phyloP scores from a whole-genome alignment of 2,329 filamentous ascomycete genomes.

The Xenoacremonium recifei region DNA sequence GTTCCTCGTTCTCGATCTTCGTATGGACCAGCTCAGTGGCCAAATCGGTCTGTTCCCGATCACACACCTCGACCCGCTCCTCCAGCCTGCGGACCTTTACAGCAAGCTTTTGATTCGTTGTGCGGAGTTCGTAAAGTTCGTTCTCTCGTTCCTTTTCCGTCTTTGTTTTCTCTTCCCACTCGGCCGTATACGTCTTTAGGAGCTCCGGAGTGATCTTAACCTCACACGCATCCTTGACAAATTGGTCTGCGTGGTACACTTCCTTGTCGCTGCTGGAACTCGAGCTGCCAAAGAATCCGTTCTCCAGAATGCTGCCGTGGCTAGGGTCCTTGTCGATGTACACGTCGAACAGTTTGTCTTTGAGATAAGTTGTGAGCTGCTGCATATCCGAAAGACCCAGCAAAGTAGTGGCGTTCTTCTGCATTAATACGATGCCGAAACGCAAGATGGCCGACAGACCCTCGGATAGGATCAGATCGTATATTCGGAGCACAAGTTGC shows the following conservation, averaged over 20 bases:
- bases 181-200: conserved; percentile 74
- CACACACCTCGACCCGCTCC: conserved; percentile 82
- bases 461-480: conserved; percentile 91
- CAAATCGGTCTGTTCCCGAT: conserved; percentile 85
- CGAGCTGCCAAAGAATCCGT: conserved; percentile 94
- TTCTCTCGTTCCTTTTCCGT: conserved; percentile 77
- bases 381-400: conserved; percentile 89
- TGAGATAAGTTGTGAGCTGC: conserved; percentile 82
- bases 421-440: conserved; percentile 94
- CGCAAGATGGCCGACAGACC: conserved; percentile 90
- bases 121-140: conserved; percentile 73
- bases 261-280: conserved; percentile 90
- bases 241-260: conserved; percentile 88
- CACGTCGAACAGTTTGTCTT: conserved; percentile 91
- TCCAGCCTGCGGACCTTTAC: conserved; percentile 81
- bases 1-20: conserved; percentile 89
- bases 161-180: conserved; percentile 93
- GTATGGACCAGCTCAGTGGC: conserved; percentile 88
- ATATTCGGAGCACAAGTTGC: conserved; percentile 93
- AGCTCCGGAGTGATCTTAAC: conserved; percentile 81
- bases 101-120: conserved; percentile 65
- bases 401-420: conserved; percentile 79
- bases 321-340: conserved; percentile 96
- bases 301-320: conserved; percentile 89
- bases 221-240: conserved; percentile 89